phyloP scores from a whole-genome alignment of 2,329 filamentous ascomycete species.

The Diaporthe helianthi region DNA sequence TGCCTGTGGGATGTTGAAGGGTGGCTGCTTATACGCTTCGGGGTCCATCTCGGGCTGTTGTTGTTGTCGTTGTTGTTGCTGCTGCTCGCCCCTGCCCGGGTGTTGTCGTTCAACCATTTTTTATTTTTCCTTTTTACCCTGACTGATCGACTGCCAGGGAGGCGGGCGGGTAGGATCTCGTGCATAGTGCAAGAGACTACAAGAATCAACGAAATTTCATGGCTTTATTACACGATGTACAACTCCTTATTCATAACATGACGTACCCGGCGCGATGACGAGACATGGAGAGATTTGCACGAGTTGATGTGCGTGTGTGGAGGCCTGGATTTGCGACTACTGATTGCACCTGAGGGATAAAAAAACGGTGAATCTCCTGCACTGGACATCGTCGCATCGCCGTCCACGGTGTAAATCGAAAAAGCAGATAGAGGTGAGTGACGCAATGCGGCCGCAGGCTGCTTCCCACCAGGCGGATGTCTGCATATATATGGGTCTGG shows the following conservation, averaged over 20 bases:
- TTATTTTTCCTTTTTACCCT: too few relatives aligned
- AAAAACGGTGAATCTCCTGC: neutral
- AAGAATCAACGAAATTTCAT: neutral
- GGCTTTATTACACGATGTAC: neutral
- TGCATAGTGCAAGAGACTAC: neutral
- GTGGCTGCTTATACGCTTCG: slow-evolving; percentile 13
- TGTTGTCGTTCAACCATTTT: slow-evolving; percentile 1
- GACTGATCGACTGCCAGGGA: neutral
- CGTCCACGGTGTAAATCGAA: slow-evolving; percentile 1
- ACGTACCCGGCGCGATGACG: slow-evolving; percentile 1
- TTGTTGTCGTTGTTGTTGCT: too few relatives aligned
- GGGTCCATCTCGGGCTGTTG: neutral
- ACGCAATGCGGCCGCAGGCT: neutral
- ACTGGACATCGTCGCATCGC: neutral
- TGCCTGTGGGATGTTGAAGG: neutral
- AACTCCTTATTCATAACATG: neutral
- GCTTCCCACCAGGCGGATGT: neutral
- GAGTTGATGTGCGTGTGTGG: neutral
- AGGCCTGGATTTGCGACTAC: neutral
- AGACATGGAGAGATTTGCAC: neutral
- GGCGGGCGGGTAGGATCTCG: neutral
- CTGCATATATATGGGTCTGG: slow-evolving; percentile 3
- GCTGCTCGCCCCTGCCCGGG: neutral
- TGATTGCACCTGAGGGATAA: neutral
- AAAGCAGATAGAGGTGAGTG: neutral